Percentiles rank a stretch among this genome's conserved stretches.
Evolutionary conservation across 2,329 filamentous ascomycete species (phyloP).

Genomic region (Calonectria naviculata): DNA sequence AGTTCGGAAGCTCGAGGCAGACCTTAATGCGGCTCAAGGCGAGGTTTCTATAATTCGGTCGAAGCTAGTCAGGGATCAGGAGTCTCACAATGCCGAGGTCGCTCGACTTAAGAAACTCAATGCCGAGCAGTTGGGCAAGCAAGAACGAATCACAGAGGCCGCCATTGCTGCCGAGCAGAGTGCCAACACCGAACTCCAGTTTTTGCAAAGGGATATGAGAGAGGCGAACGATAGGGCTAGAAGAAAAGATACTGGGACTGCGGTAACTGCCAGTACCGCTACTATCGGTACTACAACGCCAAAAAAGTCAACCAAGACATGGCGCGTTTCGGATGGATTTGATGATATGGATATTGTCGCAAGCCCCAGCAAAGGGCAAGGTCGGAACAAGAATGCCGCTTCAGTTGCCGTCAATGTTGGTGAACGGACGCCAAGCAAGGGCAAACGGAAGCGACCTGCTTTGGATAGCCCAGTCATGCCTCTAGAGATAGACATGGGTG

Average conservation of each 20-base stretch:
- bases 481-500: conserved; percentile 63
- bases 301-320: conserved; percentile 66
- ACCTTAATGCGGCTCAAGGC: conserved; percentile 72
- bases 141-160: conserved; percentile 72
- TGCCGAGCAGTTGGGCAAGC: conserved; percentile 71
- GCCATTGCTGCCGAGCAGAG: conserved; percentile 74
- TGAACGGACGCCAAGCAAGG: conserved; percentile 72
- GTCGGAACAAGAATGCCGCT: conserved; percentile 51
- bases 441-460: conserved; percentile 75
- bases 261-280: conserved; percentile 28
- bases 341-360: conserved; percentile 71
- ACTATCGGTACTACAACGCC: conserved; percentile 61
- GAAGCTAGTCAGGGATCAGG: conserved; percentile 71
- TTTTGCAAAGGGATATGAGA: conserved; percentile 76
- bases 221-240: conserved; percentile 65
- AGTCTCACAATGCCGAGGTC: conserved; percentile 73
- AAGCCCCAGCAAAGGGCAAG: conserved; percentile 64
- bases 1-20: conserved; percentile 63
- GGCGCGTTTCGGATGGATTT: conserved; percentile 79
- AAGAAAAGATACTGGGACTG: conserved; percentile 54
- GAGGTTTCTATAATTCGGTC: conserved; percentile 81
- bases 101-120: conserved; percentile 70
- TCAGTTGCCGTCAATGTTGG: conserved; percentile 57
- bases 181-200: conserved; percentile 76
- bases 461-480: conserved; percentile 75